phyloP scores from a whole-genome alignment of 2,329 filamentous ascomycete genomes.

The Monilinia polystroma region DNA sequence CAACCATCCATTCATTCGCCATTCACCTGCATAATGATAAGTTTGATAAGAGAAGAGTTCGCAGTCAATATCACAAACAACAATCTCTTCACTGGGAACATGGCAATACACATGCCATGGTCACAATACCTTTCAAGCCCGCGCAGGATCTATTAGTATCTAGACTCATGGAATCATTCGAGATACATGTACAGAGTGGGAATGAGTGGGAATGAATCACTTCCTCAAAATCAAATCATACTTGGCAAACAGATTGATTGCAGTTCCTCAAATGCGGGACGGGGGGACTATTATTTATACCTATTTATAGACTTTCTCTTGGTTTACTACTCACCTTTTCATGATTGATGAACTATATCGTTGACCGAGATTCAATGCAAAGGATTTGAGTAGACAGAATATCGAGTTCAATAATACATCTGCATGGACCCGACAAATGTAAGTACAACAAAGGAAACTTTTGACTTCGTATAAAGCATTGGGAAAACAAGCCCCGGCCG shows the following conservation, averaged over 20 bases:
- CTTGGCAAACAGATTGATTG: not conserved
- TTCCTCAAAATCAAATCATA: not conserved
- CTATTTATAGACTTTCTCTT: not conserved
- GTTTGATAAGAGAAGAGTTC: not conserved
- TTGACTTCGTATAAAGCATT: conserved; percentile 44
- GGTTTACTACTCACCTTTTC: not conserved
- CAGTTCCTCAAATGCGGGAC: too few species aligned
- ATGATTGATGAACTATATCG: not conserved
- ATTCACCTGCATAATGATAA: not conserved
- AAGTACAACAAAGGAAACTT: conserved; percentile 47
- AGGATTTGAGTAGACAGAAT: conserved; percentile 41
- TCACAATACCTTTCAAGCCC: not conserved
- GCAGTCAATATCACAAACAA: not conserved
- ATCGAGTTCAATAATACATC: conserved; percentile 52
- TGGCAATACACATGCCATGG: not conserved
- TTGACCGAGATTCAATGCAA: conserved; percentile 34
- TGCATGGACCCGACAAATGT: conserved; percentile 48
- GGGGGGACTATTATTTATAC: not conserved
- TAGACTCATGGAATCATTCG: not conserved
- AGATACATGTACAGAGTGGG: too few species aligned
- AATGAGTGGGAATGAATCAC: not conserved
- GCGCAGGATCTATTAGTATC: not conserved
- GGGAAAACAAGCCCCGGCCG: conserved; percentile 43
- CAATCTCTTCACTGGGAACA: not conserved
- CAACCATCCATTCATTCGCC: not conserved